Percentiles rank a stretch among this genome's conserved stretches.
Conservation (phyloP, 768 basidiomycete species). For the Phaeotremella fagi region DNA sequence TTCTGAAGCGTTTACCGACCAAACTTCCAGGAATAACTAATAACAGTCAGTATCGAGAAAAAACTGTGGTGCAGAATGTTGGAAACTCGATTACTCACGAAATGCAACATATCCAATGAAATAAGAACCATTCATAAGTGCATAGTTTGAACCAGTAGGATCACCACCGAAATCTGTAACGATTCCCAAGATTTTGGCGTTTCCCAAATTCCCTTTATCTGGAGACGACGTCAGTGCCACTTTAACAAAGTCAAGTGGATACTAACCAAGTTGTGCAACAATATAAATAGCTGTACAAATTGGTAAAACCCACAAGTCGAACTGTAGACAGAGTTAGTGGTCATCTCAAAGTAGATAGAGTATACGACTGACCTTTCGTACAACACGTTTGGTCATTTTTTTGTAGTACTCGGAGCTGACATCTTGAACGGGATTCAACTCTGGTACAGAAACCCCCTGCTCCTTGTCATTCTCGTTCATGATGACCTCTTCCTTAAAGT, state of each 20-base stretch:
- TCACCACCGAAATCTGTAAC: constrained; percentile 18
- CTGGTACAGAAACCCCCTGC: background rate
- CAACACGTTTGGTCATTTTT: background rate
- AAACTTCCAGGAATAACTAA: constrained; percentile 16
- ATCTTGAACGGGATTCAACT: background rate
- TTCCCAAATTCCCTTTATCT: constrained; percentile 27
- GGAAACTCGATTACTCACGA: constrained; percentile 10
- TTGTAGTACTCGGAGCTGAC: background rate
- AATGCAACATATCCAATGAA: constrained; percentile 18
- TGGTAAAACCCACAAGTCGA: background rate
- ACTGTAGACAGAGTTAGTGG: background rate
- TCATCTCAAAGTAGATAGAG: background rate
- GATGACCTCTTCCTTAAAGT: background rate
- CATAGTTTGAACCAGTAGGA: constrained; percentile 15
- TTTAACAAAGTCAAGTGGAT: background rate
- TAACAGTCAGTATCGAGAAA: background rate
- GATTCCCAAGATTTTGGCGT: constrained; percentile 23
- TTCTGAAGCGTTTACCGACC: constrained; percentile 15
- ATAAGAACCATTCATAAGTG: constrained; percentile 13
- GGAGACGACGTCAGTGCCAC: background rate
- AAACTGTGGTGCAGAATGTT: too few relatives aligned
- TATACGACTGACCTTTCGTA: background rate
- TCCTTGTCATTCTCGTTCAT: background rate
- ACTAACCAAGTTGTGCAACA: background rate
- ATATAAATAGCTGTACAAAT: background rate